Evolutionary conservation across 2,329 filamentous ascomycete species (phyloP), one percentile per base, ranked within the genome.

Genomic region (Trichocomaceae sp.): DNA sequence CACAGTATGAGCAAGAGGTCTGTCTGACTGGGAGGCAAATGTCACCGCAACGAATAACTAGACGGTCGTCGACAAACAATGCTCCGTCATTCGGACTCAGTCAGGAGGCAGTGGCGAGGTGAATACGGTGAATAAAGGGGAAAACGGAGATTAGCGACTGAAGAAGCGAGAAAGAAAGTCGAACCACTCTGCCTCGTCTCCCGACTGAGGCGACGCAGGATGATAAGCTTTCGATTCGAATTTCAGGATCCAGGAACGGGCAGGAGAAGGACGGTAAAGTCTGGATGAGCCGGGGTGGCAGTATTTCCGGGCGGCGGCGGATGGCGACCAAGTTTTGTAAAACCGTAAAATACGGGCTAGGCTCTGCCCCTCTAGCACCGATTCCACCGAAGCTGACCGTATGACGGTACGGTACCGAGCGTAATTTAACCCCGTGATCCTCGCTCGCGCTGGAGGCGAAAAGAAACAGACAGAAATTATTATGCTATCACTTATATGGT

Each of bases 281-380:
- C 23, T 50, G 53, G 47, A 45, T 20, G 31, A 50, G 20, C 54
- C 48, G 54, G 54, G 54, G 54, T 52, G 54, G 54, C 54, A 55
- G 54, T 51, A 51, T 51, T 46, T 46, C 19, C 53, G 53, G 53
- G 53, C 53, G 53, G 53, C 53, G 48, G 35, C 49, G 48, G 52
- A 35, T 46, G 47, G 47, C 19, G 17, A 35, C 31, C 31, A 50
- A 9, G 39, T n/a, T 29, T 17, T 17, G 7, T 37, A 37, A n/a
- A 8, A 20, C 39, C 6, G 29, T 33, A 35, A 35, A 35, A 3
- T 26, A 7, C n/a, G 31, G 9, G 31, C 31, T 35, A 35, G 31
- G n/a, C n/a, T n/a, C n/a, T n/a, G n/a, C n/a, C n/a, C n/a, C n/a
- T n/a, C n/a, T n/a, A n/a, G n/a, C n/a, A n/a, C n/a, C n/a, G n/a